Conservation (phyloP, 805 yeast genomes). For the Cyberlindnera euphorbiiphila region DNA sequence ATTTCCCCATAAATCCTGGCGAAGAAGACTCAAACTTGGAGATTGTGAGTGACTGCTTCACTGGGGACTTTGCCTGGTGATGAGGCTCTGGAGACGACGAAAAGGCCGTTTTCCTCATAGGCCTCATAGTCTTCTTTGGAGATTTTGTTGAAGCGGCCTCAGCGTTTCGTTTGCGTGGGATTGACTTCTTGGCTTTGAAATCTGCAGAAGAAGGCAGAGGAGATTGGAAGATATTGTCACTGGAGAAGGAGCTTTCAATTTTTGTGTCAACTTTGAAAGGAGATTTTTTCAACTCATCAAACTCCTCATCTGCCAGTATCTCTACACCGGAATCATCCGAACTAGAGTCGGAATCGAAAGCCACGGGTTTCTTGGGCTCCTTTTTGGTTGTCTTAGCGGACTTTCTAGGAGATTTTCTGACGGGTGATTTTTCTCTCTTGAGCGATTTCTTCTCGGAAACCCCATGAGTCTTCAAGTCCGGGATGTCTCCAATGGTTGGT, state of each 20-base stretch:
- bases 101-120: slow-evolving; percentile 28
- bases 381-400: background rate
- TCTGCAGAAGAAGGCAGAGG: slow-evolving; percentile 24
- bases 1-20: slow-evolving; percentile 6
- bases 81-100: slow-evolving; percentile 27
- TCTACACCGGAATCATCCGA: slow-evolving; percentile 3
- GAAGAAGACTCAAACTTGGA: slow-evolving; percentile 26
- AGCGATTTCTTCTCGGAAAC: slow-evolving; percentile 5
- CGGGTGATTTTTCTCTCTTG: slow-evolving; percentile 1
- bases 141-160: slow-evolving; percentile 15
- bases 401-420: slow-evolving; percentile 1
- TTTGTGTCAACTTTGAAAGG: slow-evolving; percentile 7
- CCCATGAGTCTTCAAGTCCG: slow-evolving; percentile 11
- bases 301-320: slow-evolving; percentile 2
- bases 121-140: slow-evolving; percentile 12
- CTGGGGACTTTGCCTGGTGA: slow-evolving; percentile 19
- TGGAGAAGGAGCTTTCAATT: slow-evolving; percentile 29
- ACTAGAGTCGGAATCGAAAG: background rate
- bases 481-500: slow-evolving; percentile 13
- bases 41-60: slow-evolving; percentile 21
- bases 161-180: slow-evolving; percentile 26
- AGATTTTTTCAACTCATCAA: slow-evolving; percentile 3
- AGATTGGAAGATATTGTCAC: slow-evolving; percentile 36
- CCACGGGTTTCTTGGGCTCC: background rate
- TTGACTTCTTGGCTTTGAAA: slow-evolving; percentile 12